Evolutionary conservation across 2,329 filamentous ascomycete species (phyloP).

Genomic region (Colletotrichum sp.): DNA sequence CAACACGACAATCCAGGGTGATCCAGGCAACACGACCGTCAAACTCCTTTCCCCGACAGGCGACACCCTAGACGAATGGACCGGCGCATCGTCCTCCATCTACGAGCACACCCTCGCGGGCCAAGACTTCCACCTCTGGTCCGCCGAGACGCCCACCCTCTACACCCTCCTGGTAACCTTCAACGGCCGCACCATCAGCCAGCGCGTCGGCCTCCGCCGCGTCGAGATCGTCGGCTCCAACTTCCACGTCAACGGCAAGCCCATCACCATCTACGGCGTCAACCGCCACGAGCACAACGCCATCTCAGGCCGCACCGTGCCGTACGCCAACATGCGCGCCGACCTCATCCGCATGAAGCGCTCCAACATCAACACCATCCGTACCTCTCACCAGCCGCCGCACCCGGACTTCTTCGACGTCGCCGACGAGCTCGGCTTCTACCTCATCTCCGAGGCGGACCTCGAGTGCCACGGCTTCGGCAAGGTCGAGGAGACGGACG

Average conservation of each 20-base stretch:
- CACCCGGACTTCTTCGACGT: conserved; percentile 65
- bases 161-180: conserved; percentile 54
- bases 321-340: conserved; percentile 60
- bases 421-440: conserved; percentile 67
- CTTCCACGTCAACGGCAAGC: conserved; percentile 69
- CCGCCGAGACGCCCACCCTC: conserved; percentile 69
- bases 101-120: conserved; percentile 46
- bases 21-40: conserved; percentile 21
- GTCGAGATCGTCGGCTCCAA: conserved; percentile 66
- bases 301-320: conserved; percentile 64
- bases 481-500: conserved; percentile 32
- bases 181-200: conserved; percentile 45
- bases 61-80: conserved; percentile 22
- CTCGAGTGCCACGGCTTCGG: conserved; percentile 61
- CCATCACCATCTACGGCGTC: conserved; percentile 70
- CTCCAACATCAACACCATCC: conserved; percentile 73
- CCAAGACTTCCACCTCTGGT: conserved; percentile 65
- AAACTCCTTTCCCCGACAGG: background rate
- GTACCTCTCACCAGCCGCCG: conserved; percentile 70
- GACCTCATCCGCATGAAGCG: conserved; percentile 72
- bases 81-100: background rate
- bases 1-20: conserved; percentile 43
- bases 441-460: conserved; percentile 64
- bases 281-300: conserved; percentile 76
- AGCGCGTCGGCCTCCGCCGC: conserved; percentile 67